Conservation (phyloP, 2,329 filamentous ascomycete species). For the Aureobasidium pullulans region DNA sequence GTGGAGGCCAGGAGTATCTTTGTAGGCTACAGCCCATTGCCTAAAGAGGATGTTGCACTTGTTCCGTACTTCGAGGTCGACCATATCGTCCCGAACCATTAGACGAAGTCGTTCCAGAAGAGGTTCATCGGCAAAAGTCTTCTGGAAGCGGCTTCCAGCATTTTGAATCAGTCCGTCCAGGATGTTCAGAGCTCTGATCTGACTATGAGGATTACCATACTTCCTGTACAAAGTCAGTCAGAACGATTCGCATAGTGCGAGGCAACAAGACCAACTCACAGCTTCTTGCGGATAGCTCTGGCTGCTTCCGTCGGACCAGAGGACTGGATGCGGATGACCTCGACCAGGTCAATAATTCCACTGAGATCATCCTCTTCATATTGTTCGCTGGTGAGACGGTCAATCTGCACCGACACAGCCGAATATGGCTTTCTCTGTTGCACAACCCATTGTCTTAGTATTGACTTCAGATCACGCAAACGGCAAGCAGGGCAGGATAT, state of each 20-base stretch:
- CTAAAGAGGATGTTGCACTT: constrained; percentile 84
- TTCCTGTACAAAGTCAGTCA: constrained; percentile 50
- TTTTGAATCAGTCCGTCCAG: constrained; percentile 94
- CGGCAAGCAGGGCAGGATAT: constrained; percentile 13
- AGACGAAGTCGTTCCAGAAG: constrained; percentile 85
- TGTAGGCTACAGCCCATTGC: constrained; percentile 79
- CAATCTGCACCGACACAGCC: constrained; percentile 86
- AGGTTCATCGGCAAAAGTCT: constrained; percentile 81
- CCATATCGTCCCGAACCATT: constrained; percentile 75
- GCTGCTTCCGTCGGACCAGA: constrained; percentile 85
- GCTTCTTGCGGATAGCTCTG: constrained; percentile 88
- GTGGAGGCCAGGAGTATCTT: constrained; percentile 70
- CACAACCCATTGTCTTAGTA: constrained; percentile 14
- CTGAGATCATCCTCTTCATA: constrained; percentile 87
- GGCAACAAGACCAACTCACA: constrained; percentile 44
- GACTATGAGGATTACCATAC: constrained; percentile 89
- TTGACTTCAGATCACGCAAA: constrained; percentile 9
- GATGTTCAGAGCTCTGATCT: constrained; percentile 79
- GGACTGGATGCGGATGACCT: constrained; percentile 83
- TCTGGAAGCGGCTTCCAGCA: constrained; percentile 78
- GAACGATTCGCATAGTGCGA: background rate
- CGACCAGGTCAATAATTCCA: constrained; percentile 88
- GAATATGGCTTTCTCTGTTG: constrained; percentile 73
- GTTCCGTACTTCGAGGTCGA: constrained; percentile 75
- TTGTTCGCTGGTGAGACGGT: constrained; percentile 80